phyloP scores from a whole-genome alignment of 371 early-diverging fungal species.

The Saksenaea vasiformis region DNA sequence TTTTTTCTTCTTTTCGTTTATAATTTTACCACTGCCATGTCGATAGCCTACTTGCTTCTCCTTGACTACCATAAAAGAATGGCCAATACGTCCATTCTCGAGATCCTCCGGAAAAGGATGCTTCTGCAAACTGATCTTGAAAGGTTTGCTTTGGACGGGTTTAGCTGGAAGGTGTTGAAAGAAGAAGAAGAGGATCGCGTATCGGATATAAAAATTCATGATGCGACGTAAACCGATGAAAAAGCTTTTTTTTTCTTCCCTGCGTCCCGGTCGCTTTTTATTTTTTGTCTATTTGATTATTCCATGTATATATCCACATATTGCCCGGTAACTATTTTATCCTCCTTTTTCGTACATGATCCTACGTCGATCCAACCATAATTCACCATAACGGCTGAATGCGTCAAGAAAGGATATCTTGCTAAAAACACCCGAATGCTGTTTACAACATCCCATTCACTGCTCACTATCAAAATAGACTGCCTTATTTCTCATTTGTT shows the following conservation, averaged over 20 bases:
- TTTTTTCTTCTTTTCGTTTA: neutral
- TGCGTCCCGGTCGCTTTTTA: neutral
- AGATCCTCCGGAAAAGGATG: neutral
- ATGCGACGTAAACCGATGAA: neutral
- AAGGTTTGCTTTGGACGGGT: neutral
- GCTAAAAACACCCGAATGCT: too few species aligned
- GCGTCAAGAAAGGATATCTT: too few species aligned
- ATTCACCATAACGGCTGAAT: too few species aligned
- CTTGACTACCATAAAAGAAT: conserved; percentile 16
- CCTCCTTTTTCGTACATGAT: too few species aligned
- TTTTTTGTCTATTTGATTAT: neutral
- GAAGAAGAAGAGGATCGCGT: neutral
- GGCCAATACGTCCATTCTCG: neutral
- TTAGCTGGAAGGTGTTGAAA: neutral
- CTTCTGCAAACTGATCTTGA: neutral
- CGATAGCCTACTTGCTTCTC: conserved; percentile 39
- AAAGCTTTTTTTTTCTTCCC: neutral
- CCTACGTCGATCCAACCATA: too few species aligned
- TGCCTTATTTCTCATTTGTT: neutral
- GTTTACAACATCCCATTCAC: too few species aligned
- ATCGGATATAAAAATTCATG: conserved; percentile 3
- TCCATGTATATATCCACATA: too few species aligned
- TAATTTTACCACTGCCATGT: conserved; percentile 42
- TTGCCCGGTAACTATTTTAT: too few species aligned
- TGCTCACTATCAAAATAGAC: neutral